Evolutionary conservation across 75 land plant species (phyloP).

Genomic region (Pinus albicaulis): DNA sequence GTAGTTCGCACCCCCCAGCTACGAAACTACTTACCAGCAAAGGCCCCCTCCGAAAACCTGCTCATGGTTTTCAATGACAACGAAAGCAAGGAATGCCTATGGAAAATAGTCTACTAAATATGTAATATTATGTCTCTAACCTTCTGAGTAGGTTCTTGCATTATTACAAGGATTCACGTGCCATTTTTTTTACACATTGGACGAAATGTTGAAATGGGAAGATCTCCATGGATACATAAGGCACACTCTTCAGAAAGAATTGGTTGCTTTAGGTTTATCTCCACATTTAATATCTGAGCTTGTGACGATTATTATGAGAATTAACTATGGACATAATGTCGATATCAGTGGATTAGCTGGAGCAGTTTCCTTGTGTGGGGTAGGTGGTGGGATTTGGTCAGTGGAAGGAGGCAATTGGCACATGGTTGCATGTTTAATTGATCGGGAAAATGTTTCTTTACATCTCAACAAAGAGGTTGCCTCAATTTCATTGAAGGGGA

Average conservation of each 20-base stretch:
- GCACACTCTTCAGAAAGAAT: constrained; percentile 43
- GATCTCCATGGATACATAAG: constrained; percentile 64
- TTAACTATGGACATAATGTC: constrained; percentile 94
- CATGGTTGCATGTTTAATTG: constrained; percentile 79
- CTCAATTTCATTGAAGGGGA: no score
- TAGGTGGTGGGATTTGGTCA: constrained; percentile 87
- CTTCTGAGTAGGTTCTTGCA: constrained; percentile 61
- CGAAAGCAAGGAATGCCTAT: no score
- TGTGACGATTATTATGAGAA: constrained; percentile 87
- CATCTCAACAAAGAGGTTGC: constrained; percentile 58
- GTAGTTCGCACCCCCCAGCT: no score
- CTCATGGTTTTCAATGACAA: no score
- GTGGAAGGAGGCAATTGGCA: constrained; percentile 95
- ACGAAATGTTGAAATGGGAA: constrained; percentile 89
- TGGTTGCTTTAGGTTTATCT: constrained; percentile 60
- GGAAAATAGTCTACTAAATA: no score
- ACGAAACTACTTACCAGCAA: no score
- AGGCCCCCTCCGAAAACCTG: no score
- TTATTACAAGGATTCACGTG: constrained; percentile 60
- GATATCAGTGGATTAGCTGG: constrained; percentile 94
- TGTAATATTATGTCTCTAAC: no score
- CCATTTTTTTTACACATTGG: constrained; percentile 74
- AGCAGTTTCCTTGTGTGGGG: constrained; percentile 90
- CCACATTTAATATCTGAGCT: constrained; percentile 72
- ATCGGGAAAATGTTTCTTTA: no score